These are phyloP conservation scores for Sclerotinia subarctica DNA, from an alignment of 2,329 filamentous ascomycete genomes.

Conservation along the genomic window DNA sequence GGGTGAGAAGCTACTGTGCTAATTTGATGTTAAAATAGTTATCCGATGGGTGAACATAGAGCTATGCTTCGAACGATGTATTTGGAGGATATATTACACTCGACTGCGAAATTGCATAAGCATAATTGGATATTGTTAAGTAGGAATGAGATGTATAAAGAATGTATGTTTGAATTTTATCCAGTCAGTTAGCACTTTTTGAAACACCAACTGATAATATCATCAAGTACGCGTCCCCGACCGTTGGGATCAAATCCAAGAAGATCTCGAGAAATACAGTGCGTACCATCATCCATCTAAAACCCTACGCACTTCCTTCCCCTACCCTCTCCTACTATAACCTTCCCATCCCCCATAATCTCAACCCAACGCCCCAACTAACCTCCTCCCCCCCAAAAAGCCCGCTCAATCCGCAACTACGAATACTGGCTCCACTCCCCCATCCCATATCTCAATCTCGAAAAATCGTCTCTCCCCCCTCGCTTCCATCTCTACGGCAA, in stretches of 20 bases:
- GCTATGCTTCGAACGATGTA: constrained; percentile 24
- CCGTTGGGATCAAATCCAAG: constrained; percentile 24
- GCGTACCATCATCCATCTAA: not conserved
- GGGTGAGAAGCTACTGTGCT: not conserved
- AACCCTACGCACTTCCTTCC: not conserved
- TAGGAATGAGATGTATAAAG: constrained; percentile 24
- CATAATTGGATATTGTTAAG: constrained; percentile 27
- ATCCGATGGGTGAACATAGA: constrained; percentile 19
- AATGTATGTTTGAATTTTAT: constrained; percentile 20
- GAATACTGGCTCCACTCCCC: constrained; percentile 21
- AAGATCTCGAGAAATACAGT: constrained; percentile 28
- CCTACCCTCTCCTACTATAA: not conserved
- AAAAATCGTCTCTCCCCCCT: not conserved
- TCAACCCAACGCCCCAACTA: too few relatives aligned
- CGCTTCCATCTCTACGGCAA: constrained; percentile 21
- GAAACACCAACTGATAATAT: not conserved
- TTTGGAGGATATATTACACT: constrained; percentile 25
- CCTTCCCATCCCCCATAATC: not conserved
- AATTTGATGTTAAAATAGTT: not conserved
- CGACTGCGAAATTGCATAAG: constrained; percentile 24
- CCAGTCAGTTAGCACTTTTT: not conserved
- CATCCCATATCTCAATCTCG: constrained; percentile 8
- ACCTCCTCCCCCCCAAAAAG: constrained; percentile 5
- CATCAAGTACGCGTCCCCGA: constrained; percentile 20
- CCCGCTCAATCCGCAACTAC: constrained; percentile 22